Evolutionary conservation across 2,329 filamentous ascomycete species (phyloP).

Genomic region (Aspergillus felis): DNA sequence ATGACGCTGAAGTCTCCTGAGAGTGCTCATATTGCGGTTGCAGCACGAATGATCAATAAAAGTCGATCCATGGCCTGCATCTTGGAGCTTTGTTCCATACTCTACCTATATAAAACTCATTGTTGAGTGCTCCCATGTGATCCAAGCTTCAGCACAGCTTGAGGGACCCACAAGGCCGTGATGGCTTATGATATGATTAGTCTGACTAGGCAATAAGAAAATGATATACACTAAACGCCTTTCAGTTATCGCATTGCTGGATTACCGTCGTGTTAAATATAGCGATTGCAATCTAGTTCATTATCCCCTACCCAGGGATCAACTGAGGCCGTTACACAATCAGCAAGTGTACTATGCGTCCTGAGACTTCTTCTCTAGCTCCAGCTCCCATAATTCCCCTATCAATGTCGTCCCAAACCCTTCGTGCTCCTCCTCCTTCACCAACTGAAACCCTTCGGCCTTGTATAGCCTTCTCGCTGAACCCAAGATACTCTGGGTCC

Average conservation of each 20-base stretch:
- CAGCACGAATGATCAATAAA: too few relatives aligned
- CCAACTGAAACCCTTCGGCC: conserved; percentile 19
- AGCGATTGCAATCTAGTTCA: neutral
- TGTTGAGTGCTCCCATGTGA: too few relatives aligned
- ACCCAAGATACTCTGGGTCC: conserved; percentile 21
- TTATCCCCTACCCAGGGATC: neutral
- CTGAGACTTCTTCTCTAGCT: neutral
- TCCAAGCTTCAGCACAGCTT: too few relatives aligned
- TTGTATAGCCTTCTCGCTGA: conserved; percentile 19
- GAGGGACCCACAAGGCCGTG: too few relatives aligned
- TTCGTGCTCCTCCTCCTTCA: conserved; percentile 16
- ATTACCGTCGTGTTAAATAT: neutral
- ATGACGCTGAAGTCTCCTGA: too few relatives aligned
- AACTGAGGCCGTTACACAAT: too few relatives aligned
- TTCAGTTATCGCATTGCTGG: neutral
- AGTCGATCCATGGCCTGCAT: too few relatives aligned
- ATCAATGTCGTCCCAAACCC: conserved; percentile 15
- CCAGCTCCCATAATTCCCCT: conserved; percentile 23
- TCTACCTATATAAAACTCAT: too few relatives aligned
- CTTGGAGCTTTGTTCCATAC: too few relatives aligned
- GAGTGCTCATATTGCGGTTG: too few relatives aligned
- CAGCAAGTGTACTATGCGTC: neutral
- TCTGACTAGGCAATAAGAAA: neutral
- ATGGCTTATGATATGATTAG: neutral
- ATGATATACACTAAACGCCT: neutral